phyloP scores from a whole-genome alignment of 306 rosid genomes.

The Hippophae tibetana region DNA sequence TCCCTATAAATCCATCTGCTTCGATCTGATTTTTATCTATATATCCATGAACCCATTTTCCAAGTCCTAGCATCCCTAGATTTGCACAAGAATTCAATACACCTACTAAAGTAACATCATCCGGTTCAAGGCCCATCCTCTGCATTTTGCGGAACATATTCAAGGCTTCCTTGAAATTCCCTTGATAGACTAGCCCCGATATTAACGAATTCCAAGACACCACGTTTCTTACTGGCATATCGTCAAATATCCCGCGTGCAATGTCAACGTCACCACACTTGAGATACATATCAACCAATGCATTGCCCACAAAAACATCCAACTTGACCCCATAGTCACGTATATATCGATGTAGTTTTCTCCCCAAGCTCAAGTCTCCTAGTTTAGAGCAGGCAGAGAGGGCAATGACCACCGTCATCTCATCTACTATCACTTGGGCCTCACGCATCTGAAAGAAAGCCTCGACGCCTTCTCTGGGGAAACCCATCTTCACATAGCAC shows the following conservation, averaged over 20 bases:
- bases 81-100: conserved; percentile 32
- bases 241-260: conserved; percentile 15
- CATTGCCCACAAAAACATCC: conserved; percentile 31
- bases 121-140: conserved; percentile 21
- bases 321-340: conserved; percentile 13
- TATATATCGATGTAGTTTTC: conserved; percentile 20
- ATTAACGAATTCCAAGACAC: conserved; percentile 35
- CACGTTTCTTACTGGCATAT: conserved; percentile 26
- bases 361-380: conserved; percentile 33
- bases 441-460: conserved; percentile 28
- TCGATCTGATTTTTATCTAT: conserved; percentile 18
- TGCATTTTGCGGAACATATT: conserved; percentile 28
- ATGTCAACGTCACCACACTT: conserved; percentile 22
- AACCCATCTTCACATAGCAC: conserved; percentile 22
- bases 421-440: conserved; percentile 20
- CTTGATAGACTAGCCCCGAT: conserved; percentile 27
- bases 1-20: conserved; percentile 33
- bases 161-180: conserved; percentile 26
- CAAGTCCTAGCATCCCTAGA: conserved; percentile 34
- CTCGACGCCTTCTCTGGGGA: conserved; percentile 15
- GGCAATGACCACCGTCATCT: conserved; percentile 26
- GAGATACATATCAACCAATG: conserved; percentile 33
- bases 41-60: conserved; percentile 38
- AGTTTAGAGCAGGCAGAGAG: conserved; percentile 37
- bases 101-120: conserved; percentile 32